Conservation (phyloP, 176 grass and related monocot species). For the Puccinellia tenuiflora region DNA sequence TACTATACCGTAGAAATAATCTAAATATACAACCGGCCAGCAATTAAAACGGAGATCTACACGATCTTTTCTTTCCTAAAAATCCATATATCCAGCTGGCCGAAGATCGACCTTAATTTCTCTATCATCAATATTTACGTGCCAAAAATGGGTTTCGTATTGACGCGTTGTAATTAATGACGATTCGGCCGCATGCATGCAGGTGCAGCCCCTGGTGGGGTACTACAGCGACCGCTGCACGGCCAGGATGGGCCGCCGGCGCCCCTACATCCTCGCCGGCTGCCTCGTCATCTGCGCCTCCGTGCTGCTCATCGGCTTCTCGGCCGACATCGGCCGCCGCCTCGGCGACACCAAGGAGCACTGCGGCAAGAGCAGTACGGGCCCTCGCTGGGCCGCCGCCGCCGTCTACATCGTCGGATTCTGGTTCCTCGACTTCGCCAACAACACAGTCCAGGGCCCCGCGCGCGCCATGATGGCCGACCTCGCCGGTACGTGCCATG, state of each 20-base stretch:
- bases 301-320: slow-evolving; percentile 63
- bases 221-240: slow-evolving; percentile 77
- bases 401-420: slow-evolving; percentile 73
- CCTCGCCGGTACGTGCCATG: slow-evolving; percentile 28
- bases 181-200: too few species aligned
- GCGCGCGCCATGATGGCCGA: slow-evolving; percentile 54
- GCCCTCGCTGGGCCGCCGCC: slow-evolving; percentile 53
- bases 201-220: slow-evolving; percentile 52
- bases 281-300: slow-evolving; percentile 54
- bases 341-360: slow-evolving; percentile 72
- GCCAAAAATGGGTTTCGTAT: too few species aligned
- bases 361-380: slow-evolving; percentile 66
- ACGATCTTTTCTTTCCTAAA: background rate
- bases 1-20: too few species aligned
- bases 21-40: too few species aligned
- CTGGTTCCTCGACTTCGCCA: slow-evolving; percentile 90
- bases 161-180: too few species aligned
- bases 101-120: too few species aligned
- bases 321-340: slow-evolving; percentile 67
- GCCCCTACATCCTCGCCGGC: slow-evolving; percentile 71
- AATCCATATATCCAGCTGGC: too few species aligned
- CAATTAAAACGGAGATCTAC: background rate
- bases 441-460: slow-evolving; percentile 72
- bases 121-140: too few species aligned
- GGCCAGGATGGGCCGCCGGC: slow-evolving; percentile 45